Conservation (phyloP, 1,284 basidiomycete genomes). For the Testicularia cyperi region DNA sequence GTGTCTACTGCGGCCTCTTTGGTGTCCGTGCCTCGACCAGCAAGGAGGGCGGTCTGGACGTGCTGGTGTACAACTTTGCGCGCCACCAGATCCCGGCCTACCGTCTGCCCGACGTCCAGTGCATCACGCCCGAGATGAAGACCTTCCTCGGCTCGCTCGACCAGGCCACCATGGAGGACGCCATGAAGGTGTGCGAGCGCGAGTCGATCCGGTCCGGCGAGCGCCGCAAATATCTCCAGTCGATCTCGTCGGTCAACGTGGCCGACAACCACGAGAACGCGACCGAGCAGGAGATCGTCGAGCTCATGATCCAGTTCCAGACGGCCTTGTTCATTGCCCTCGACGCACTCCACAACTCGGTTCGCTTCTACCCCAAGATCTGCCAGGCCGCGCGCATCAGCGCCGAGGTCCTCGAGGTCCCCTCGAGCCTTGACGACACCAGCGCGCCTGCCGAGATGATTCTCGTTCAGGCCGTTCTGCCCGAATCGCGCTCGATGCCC, state of each 20-base stretch:
- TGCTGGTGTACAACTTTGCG: constrained; percentile 65
- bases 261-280: constrained; percentile 30
- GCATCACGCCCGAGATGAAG: constrained; percentile 61
- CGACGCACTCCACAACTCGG: constrained; percentile 62
- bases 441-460: constrained; percentile 60
- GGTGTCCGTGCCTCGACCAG: constrained; percentile 62
- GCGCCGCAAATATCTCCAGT: constrained; percentile 48
- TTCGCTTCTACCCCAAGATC: constrained; percentile 63
- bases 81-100: constrained; percentile 65
- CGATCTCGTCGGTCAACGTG: constrained; percentile 33
- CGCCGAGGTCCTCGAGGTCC: constrained; percentile 64
- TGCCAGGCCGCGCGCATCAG: constrained; percentile 62
- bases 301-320: constrained; percentile 63
- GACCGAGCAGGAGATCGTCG: constrained; percentile 52
- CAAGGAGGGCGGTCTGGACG: constrained; percentile 57
- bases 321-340: constrained; percentile 63
- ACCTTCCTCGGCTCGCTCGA: constrained; percentile 61
- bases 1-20: constrained; percentile 64
- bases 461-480: constrained; percentile 63
- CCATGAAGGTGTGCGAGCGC: constrained; percentile 61
- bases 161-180: constrained; percentile 62
- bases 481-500: constrained; percentile 55
- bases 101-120: constrained; percentile 63
- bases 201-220: constrained; percentile 57
- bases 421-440: constrained; percentile 59